These are phyloP conservation scores for Globisporangium polare DNA, from an alignment of 352 stramenopile species.

Conservation along the genomic window DNA sequence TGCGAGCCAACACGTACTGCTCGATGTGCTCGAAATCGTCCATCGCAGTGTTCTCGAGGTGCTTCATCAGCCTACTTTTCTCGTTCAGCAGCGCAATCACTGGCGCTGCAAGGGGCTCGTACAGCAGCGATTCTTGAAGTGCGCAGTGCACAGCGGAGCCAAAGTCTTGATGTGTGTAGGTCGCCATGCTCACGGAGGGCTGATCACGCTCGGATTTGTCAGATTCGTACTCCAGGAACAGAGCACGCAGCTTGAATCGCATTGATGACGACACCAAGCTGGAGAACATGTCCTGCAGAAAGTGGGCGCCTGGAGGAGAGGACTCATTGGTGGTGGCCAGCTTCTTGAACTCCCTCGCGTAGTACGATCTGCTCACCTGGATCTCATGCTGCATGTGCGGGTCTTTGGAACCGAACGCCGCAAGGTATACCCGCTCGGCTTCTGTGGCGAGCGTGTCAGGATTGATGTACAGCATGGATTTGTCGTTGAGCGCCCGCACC, in stretches of 20 bases:
- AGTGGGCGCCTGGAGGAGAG: constrained; percentile 15
- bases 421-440: constrained; percentile 20
- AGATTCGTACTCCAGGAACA: constrained; percentile 64
- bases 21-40: constrained; percentile 55
- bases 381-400: constrained; percentile 38
- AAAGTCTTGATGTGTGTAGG: constrained; percentile 71
- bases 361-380: constrained; percentile 33
- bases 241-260: constrained; percentile 52
- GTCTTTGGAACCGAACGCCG: constrained; percentile 29
- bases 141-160: constrained; percentile 71
- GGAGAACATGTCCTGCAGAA: constrained; percentile 54
- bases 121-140: constrained; percentile 50
- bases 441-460: constrained; percentile 7
- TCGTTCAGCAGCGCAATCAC: constrained; percentile 21
- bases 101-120: constrained; percentile 26
- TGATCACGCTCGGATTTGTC: constrained; percentile 17
- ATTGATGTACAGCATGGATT: constrained; percentile 12
- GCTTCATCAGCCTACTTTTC: constrained; percentile 6
- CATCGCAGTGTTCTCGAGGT: constrained; percentile 10
- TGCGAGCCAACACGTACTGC: constrained; percentile 48
- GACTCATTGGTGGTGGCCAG: constrained; percentile 16
- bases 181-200: constrained; percentile 22
- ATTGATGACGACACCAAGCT: constrained; percentile 44
- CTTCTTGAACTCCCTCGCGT: constrained; percentile 42
- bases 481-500: constrained; percentile 8